Base-by-base conservation (phyloP, 345 rosid genomes). In the Aurinia saxatilis region DNA sequence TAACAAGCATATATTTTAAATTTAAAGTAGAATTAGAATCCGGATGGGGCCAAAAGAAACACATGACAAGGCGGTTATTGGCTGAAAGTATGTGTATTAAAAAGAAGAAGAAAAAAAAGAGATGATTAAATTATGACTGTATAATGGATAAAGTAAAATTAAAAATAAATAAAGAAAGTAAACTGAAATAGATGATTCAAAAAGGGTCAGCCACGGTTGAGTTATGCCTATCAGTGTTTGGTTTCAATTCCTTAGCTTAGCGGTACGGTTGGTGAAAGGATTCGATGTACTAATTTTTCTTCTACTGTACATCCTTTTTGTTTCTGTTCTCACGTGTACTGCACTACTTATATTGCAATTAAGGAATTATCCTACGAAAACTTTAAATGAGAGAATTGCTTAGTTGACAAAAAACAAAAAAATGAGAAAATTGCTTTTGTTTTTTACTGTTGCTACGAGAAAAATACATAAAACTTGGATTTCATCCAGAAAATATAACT, bases 201-300 rank as follows among this genome's bases (percentile, higher is more conserved):
- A 38, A 68, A 45, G 17, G 23, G 40, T 50, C 6, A 25, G 51
- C 51, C 16, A 63, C 48, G n/a, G 88, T 75, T 82, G 82, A 82
- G 68, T 72, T 72, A 60, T 78, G 63, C 47, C 80, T 70, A 68
- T 80, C 84, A 79, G 27, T 74, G 75, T 63, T 82, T 77, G 76
- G 81, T 67, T 40, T 49, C 57, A 65, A 52, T 36, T 31, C 61
- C 62, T 68, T 66, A 19, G 66, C 46, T 63, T 55, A 34, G 63
- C 53, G 38, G 75, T 62, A 57, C 65, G 59, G 82, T 73, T 47
- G 84, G 71, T 66, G 68, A 63, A 18, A 14, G 14, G 63, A 39
- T 49, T 70, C 69, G 61, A 38, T 51, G 78, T 61, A 73, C 63
- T 59, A 34, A 35, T 39, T 6, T 40, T 3, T 40, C 41, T 45